Evolutionary conservation across 2,329 filamentous ascomycete genomes (phyloP), one percentile per base, ranked within the genome.

Genomic region (Colletotrichum sp.): DNA sequence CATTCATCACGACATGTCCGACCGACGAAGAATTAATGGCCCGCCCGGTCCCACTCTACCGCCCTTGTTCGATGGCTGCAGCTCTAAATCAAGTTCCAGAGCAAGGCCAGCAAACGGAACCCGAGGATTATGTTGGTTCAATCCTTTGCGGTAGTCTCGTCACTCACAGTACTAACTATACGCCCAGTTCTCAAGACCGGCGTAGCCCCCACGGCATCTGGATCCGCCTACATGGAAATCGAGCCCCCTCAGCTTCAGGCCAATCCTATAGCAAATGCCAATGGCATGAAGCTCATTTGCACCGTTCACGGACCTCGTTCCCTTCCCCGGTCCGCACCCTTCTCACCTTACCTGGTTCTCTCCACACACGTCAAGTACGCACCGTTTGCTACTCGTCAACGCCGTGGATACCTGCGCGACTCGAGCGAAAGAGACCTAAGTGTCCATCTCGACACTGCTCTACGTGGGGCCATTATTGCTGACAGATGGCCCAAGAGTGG

Each of bases 401-500:
- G 97, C 75, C 92, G 95, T 83, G 95, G 96, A 15, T 98, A 98
- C 83, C 88, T 98, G 26, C 93, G 96, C 63, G 96, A 99, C 83
- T 90, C 93, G 18, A 93, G 91, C 77, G 97, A 99, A 86, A 92
- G 96, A 67, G 97, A 99, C 82, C 89, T 99, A 3, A 95, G 95
- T 15, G 94, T 96, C 13, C 96, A 99, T 83, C 88, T 99, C 5
- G 96, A 99, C 84, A 96, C 95, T 18, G 96, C 97, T 30, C 89
- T 99, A 67, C 92, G 96, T 39, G 96, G 96, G 1, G 95, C 95
- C 9, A 93, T 99, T 67, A 96, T 99, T 81, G 96, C 95, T 16
- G 96, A 98, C 83, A 90, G 96, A 74, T 99, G 96, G 95, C 97
- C 97, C n/a, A 99, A 99, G 88, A 98, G 95, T 83, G 96, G 95